Evolutionary conservation across 148 eudicot species (phyloP).

Genomic region (Arctostaphylos glauca): DNA sequence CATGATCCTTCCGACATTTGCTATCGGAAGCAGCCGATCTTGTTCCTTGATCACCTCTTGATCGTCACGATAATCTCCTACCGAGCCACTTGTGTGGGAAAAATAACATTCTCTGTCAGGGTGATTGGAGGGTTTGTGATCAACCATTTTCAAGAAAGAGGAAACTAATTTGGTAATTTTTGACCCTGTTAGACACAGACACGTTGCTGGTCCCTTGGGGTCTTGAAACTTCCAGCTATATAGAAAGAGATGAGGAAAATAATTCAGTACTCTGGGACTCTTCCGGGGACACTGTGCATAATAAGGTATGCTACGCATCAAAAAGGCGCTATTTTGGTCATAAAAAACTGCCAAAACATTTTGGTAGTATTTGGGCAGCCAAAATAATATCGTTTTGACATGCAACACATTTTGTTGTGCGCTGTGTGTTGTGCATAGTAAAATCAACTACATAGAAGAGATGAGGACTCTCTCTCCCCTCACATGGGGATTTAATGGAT

Average conservation of each 20-base stretch:
- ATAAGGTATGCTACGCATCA: no score
- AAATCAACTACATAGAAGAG: no score
- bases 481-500: neutral
- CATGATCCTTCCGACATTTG: slow-evolving; percentile 81
- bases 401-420: no score
- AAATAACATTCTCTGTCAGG: slow-evolving; percentile 5
- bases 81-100: slow-evolving; percentile 12
- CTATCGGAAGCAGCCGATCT: slow-evolving; percentile 69
- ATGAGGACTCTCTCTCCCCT: neutral
- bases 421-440: no score
- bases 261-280: neutral
- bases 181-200: slow-evolving; percentile 37
- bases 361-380: no score
- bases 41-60: slow-evolving; percentile 40
- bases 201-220: slow-evolving; percentile 26
- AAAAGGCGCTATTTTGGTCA: no score
- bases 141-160: slow-evolving; percentile 22
- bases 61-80: neutral
- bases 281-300: no score
- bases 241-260: neutral
- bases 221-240: slow-evolving; percentile 8
- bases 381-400: no score
- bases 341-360: no score
- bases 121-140: slow-evolving; percentile 21
- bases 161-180: slow-evolving; percentile 6